These are phyloP conservation scores for Nidula microcarpa DNA, from an alignment of 768 basidiomycete species.

Conservation along the genomic window DNA sequence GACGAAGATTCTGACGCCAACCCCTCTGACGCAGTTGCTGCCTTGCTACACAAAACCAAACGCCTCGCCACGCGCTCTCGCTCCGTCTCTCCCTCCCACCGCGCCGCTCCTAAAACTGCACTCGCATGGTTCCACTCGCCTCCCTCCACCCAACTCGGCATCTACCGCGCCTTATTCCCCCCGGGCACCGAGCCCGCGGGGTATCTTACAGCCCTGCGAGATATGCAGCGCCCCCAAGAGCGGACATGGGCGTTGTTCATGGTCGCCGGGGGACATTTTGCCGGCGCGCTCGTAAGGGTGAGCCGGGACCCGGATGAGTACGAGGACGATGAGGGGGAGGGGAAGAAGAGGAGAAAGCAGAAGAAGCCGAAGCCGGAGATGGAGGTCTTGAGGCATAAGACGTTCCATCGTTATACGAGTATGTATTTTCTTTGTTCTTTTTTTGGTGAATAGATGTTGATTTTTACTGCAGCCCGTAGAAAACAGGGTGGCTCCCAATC, in stretches of 20 bases:
- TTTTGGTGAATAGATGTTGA: constrained; percentile 24
- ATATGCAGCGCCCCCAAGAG: constrained; percentile 55
- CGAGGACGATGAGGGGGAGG: constrained; percentile 32
- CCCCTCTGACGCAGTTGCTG: constrained; percentile 62
- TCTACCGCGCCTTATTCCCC: constrained; percentile 79
- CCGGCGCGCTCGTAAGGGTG: constrained; percentile 82
- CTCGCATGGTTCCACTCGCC: constrained; percentile 90
- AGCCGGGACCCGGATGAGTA: constrained; percentile 48
- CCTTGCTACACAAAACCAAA: constrained; percentile 63
- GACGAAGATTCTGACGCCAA: constrained; percentile 33
- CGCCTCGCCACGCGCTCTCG: constrained; percentile 38
- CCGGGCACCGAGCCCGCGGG: constrained; percentile 32
- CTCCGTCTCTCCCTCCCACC: constrained; percentile 41
- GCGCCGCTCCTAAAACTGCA: constrained; percentile 51
- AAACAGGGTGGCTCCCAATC: constrained; percentile 98
- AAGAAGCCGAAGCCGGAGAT: constrained; percentile 72
- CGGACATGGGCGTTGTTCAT: constrained; percentile 93
- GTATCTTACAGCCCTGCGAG: constrained; percentile 59
- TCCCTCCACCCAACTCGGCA: constrained; percentile 83
- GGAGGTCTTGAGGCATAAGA: constrained; percentile 86
- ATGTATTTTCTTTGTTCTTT: constrained; percentile 22
- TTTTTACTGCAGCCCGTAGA: constrained; percentile 64
- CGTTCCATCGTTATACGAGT: constrained; percentile 99
- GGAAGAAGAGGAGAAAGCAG: constrained; percentile 50
- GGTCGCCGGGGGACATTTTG: constrained; percentile 98